Conservation (phyloP, 495 filamentous ascomycete genomes). For the Cladorrhinum samala region DNA sequence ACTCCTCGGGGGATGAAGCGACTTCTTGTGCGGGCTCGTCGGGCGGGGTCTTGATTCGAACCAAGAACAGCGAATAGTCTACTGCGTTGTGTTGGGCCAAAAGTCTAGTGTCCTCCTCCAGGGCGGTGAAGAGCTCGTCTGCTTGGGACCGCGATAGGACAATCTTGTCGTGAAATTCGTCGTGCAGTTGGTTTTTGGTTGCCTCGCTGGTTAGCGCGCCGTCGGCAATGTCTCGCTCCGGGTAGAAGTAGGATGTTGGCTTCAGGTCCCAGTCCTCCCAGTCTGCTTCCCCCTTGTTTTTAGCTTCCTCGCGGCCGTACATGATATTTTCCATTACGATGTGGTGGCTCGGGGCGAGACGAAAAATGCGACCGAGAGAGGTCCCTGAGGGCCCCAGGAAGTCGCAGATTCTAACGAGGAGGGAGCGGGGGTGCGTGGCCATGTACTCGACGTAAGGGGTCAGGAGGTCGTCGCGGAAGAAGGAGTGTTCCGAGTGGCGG, state of each 20-base stretch:
- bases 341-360: conserved; percentile 56
- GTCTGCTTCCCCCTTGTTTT: conserved; percentile 33
- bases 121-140: conserved; percentile 40
- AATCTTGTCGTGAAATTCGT: conserved; percentile 61
- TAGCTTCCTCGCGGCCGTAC: conserved; percentile 43
- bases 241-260: conserved; percentile 64
- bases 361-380: conserved; percentile 50
- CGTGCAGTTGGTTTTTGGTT: conserved; percentile 52
- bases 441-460: conserved; percentile 56
- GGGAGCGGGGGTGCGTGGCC: conserved; percentile 45
- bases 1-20: conserved; percentile 18
- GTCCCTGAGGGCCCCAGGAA: conserved; percentile 49
- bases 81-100: conserved; percentile 55
- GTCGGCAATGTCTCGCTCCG: conserved; percentile 60
- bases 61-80: conserved; percentile 64
- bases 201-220: conserved; percentile 52
- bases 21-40: conserved; percentile 12
- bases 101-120: conserved; percentile 55
- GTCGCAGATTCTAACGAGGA: conserved; percentile 64
- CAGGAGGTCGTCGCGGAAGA: conserved; percentile 59
- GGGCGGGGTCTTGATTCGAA: conserved; percentile 40
- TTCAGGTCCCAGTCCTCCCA: conserved; percentile 72
- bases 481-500: conserved; percentile 58
- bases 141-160: conserved; percentile 44
- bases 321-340: conserved; percentile 70